Evolutionary conservation across 2,329 filamentous ascomycete genomes (phyloP).

Genomic region (Rutstroemia sp.): DNA sequence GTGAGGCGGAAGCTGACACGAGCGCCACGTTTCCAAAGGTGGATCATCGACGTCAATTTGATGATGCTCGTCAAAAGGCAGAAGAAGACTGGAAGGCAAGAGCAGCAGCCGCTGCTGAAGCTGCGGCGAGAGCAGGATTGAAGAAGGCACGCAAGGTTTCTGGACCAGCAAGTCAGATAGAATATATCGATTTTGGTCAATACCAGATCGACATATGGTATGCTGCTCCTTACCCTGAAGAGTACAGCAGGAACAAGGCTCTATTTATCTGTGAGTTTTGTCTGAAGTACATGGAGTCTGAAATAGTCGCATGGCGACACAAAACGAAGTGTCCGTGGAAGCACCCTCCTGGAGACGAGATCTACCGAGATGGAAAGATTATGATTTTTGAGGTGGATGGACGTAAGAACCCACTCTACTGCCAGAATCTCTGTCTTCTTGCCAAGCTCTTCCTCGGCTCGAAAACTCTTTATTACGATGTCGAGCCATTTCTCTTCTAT

Average conservation of each 20-base stretch:
- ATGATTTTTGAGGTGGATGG: constrained; percentile 98
- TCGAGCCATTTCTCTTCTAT: constrained; percentile 95
- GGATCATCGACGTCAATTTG: constrained; percentile 78
- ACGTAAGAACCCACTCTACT: constrained; percentile 96
- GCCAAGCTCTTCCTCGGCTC: constrained; percentile 98
- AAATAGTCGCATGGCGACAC: constrained; percentile 96
- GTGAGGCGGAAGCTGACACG: constrained; percentile 84
- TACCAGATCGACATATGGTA: constrained; percentile 99
- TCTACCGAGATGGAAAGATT: constrained; percentile 83
- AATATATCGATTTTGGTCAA: constrained; percentile 96
- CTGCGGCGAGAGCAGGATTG: constrained; percentile 55
- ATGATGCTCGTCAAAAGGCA: constrained; percentile 81
- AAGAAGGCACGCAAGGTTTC: constrained; percentile 67
- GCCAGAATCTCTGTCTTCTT: constrained; percentile 91
- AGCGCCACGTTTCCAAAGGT: constrained; percentile 76
- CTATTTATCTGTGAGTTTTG: constrained; percentile 99
- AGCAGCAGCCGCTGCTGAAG: constrained; percentile 54
- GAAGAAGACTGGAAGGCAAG: constrained; percentile 85
- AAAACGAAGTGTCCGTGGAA: constrained; percentile 96
- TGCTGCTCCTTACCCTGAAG: constrained; percentile 93
- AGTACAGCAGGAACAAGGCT: constrained; percentile 93
- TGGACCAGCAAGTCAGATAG: constrained; percentile 92
- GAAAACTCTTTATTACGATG: constrained; percentile 96
- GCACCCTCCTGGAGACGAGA: constrained; percentile 94
- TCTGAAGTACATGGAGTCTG: constrained; percentile 98